Evolutionary conservation across 345 rosid genomes (phyloP).

Genomic region (Populus davidiana): DNA sequence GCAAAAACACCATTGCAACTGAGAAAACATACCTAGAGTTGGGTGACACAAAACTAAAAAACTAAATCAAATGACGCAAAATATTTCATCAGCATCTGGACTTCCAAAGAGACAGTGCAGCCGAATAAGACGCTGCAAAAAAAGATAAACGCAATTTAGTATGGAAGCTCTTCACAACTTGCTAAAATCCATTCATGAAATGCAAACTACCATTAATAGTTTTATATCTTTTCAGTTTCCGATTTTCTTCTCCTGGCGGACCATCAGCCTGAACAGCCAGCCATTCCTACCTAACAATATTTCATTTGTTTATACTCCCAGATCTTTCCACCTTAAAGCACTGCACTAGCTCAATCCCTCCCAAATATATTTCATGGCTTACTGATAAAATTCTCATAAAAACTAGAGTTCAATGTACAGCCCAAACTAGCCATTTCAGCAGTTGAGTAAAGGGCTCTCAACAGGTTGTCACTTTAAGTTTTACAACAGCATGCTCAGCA

Average conservation of each 20-base stretch:
- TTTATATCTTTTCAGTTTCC: background rate
- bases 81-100: background rate
- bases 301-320: background rate
- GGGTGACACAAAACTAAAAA: background rate
- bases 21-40: background rate
- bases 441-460: background rate
- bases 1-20: background rate
- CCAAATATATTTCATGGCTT: background rate
- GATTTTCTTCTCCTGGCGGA: background rate
- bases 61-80: background rate
- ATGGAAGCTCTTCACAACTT: background rate
- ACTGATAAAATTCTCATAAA: background rate
- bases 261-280: background rate
- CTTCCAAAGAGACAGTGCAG: background rate
- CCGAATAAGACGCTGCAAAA: slow-evolving; percentile 20
- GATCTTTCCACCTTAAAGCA: background rate
- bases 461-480: background rate
- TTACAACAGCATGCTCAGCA: background rate
- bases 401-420: background rate
- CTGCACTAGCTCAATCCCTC: background rate
- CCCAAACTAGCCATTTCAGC: background rate
- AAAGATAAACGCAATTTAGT: slow-evolving; percentile 2
- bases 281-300: background rate
- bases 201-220: background rate
- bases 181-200: background rate